Percentiles rank a stretch among this genome's conserved stretches.
Evolutionary conservation across 495 filamentous ascomycete genomes (phyloP).

Genomic region (Peziza echinospora): DNA sequence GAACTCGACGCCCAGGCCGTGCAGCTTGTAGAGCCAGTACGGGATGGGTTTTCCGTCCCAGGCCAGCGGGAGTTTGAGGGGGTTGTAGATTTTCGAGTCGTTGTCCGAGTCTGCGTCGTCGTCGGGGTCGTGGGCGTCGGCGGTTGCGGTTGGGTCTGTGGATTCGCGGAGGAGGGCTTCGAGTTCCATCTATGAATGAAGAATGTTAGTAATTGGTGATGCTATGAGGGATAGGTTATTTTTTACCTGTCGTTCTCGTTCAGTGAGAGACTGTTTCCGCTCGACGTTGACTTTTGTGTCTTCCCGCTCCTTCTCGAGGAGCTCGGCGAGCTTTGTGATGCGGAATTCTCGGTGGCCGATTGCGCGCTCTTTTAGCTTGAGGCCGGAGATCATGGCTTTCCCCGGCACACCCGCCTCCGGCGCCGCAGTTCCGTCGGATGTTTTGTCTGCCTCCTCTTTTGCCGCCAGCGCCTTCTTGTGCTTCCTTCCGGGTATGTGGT

Average conservation of each 20-base stretch:
- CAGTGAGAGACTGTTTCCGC: conserved; percentile 85
- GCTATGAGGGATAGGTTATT: neutral
- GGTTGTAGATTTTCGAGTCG: conserved; percentile 85
- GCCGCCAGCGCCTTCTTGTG: conserved; percentile 61
- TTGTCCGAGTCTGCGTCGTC: conserved; percentile 34
- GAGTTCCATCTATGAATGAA: conserved; percentile 70
- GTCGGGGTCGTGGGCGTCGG: conserved; percentile 26
- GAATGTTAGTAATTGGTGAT: conserved; percentile 1
- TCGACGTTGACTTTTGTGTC: conserved; percentile 86
- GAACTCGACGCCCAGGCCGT: conserved; percentile 88
- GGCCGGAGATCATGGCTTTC: neutral
- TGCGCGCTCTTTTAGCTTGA: conserved; percentile 62
- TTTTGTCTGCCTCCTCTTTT: conserved; percentile 8
- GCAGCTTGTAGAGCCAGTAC: conserved; percentile 95
- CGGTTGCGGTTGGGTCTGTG: conserved; percentile 12
- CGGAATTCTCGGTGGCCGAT: conserved; percentile 78
- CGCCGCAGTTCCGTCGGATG: conserved; percentile 14
- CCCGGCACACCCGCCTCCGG: conserved; percentile 15
- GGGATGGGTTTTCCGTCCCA: conserved; percentile 99
- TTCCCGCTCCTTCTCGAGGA: conserved; percentile 56
- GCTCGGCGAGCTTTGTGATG: conserved; percentile 48
- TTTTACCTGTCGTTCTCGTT: conserved; percentile 52
- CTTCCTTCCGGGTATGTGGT: conserved; percentile 74
- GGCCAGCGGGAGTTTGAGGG: conserved; percentile 77
- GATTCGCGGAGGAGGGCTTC: conserved; percentile 38